Evolutionary conservation across 2,329 filamentous ascomycete species (phyloP).

Genomic region (Coleophoma cylindrospora): DNA sequence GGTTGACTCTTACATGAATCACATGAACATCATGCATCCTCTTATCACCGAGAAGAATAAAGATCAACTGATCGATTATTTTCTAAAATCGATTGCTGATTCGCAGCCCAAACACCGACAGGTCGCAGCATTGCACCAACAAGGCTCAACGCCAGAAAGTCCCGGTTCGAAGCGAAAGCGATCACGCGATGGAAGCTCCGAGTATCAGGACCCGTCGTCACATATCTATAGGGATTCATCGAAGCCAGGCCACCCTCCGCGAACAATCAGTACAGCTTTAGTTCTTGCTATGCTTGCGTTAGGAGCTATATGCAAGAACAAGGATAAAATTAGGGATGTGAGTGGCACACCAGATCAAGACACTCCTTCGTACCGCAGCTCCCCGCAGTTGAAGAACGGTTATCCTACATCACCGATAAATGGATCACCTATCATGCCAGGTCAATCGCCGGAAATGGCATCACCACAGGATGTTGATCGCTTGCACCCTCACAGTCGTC

Average conservation of each 20-base stretch:
- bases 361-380: slow-evolving; percentile 12
- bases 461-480: slow-evolving; percentile 48
- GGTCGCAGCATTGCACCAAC: slow-evolving; percentile 8
- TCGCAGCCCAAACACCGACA: slow-evolving; percentile 20
- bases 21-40: slow-evolving; percentile 63
- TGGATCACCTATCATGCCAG: slow-evolving; percentile 43
- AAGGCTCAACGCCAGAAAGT: slow-evolving; percentile 21
- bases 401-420: slow-evolving; percentile 47
- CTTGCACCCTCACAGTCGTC: slow-evolving; percentile 33
- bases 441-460: slow-evolving; percentile 37
- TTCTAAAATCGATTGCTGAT: slow-evolving; percentile 23
- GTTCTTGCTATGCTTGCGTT: slow-evolving; percentile 79
- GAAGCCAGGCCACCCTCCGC: slow-evolving; percentile 47
- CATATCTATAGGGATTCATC: slow-evolving; percentile 13
- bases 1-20: slow-evolving; percentile 51
- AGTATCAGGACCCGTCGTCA: slow-evolving; percentile 16
- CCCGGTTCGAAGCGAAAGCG: slow-evolving; percentile 26
- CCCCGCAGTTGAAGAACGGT: slow-evolving; percentile 39
- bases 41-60: slow-evolving; percentile 49
- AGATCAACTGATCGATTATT: slow-evolving; percentile 28
- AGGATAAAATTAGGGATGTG: slow-evolving; percentile 51
- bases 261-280: slow-evolving; percentile 74
- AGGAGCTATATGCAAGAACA: slow-evolving; percentile 70
- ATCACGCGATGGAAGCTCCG: slow-evolving; percentile 15
- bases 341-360: slow-evolving; percentile 32